These are phyloP conservation scores for Monosporascus sp. DNA, from an alignment of 2,329 filamentous ascomycete genomes.

Conservation along the genomic window DNA sequence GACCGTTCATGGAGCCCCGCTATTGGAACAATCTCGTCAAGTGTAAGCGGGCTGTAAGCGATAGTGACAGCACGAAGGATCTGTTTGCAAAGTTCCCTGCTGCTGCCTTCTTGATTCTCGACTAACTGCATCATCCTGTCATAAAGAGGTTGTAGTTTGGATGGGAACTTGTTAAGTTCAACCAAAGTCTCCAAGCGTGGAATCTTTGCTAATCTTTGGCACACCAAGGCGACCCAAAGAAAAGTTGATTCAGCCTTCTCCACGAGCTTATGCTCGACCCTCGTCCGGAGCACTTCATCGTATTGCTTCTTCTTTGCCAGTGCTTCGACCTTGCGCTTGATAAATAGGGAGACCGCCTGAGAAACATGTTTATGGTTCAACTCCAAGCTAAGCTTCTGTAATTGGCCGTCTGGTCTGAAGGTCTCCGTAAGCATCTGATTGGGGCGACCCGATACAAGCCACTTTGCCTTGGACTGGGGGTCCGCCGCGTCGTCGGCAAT, in stretches of 20 bases:
- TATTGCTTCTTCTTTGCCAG: neutral
- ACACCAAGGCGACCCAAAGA: conserved; percentile 39
- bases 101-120: conserved; percentile 8
- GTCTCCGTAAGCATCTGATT: too few relatives aligned
- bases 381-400: conserved; percentile 28
- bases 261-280: too few relatives aligned
- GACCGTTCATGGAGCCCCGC: neutral
- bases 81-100: conserved; percentile 25
- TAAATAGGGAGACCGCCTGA: conserved; percentile 32
- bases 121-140: conserved; percentile 32
- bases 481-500: too few relatives aligned
- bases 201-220: conserved; percentile 22
- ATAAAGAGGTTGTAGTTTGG: conserved; percentile 32
- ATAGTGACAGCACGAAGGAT: conserved; percentile 27
- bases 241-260: conserved; percentile 34
- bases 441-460: too few relatives aligned
- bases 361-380: conserved; percentile 30
- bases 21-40: conserved; percentile 28
- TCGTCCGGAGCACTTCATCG: neutral
- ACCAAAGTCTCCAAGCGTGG: conserved; percentile 5
- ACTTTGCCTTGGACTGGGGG: too few relatives aligned
- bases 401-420: too few relatives aligned
- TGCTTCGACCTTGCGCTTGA: conserved; percentile 26
- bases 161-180: conserved; percentile 20
- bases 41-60: conserved; percentile 30